Percentiles rank a stretch among this genome's conserved stretches.
phyloP scores from a whole-genome alignment of 176 grass and related monocot species.

The Stipa capillata region DNA sequence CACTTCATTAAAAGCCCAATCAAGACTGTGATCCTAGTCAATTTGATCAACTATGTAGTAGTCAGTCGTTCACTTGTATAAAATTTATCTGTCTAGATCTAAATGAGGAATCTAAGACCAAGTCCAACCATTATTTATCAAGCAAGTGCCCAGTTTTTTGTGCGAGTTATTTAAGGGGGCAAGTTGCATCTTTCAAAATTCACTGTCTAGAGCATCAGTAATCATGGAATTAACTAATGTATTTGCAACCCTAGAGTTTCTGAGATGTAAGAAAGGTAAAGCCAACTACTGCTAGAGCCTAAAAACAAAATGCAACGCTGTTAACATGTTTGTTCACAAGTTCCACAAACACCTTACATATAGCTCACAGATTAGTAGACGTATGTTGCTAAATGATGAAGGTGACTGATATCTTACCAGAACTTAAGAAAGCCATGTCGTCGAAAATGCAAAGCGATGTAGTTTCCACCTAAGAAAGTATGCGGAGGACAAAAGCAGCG shows the following conservation, averaged over 20 bases:
- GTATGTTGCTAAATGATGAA: background rate
- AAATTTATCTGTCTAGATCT: background rate
- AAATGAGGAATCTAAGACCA: background rate
- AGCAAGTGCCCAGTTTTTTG: background rate
- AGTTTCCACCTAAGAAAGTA: slow-evolving; percentile 88
- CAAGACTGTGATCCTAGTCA: background rate
- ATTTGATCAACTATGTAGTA: background rate
- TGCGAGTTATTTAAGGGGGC: background rate
- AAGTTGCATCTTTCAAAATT: background rate
- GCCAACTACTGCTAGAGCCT: background rate
- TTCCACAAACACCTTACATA: background rate
- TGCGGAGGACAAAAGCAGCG: too few relatives aligned
- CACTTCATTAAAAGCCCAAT: background rate
- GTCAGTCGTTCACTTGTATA: slow-evolving; percentile 8
- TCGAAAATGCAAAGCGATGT: slow-evolving; percentile 87
- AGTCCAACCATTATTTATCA: background rate
- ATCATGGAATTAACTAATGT: background rate
- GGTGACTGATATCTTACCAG: slow-evolving; percentile 40
- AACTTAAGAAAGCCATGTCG: slow-evolving; percentile 93
- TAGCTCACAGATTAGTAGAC: background rate
- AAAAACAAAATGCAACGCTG: background rate
- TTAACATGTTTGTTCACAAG: background rate
- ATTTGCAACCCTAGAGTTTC: background rate
- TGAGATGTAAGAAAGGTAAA: background rate
- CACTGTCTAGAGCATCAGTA: background rate